phyloP scores from a whole-genome alignment of 2,329 filamentous ascomycete genomes.

The Proliferodiscus dingleyae region DNA sequence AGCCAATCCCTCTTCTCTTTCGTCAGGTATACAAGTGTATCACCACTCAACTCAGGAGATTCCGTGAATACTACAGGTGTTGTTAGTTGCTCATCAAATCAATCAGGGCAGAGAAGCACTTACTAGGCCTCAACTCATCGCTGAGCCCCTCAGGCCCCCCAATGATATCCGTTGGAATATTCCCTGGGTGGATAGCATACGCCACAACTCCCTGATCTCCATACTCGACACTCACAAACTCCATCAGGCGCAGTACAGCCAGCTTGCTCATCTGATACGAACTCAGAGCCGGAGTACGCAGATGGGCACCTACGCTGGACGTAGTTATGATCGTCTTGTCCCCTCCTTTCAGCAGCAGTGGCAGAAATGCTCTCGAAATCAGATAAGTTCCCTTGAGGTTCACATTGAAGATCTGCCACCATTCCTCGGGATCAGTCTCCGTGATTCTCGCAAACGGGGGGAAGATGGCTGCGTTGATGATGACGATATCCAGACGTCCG shows the following conservation, averaged over 20 bases:
- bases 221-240: constrained; percentile 44
- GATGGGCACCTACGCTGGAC: constrained; percentile 39
- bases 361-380: constrained; percentile 40
- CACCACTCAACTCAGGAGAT: constrained; percentile 34
- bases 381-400: constrained; percentile 46
- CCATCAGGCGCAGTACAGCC: constrained; percentile 43
- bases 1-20: constrained; percentile 41
- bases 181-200: constrained; percentile 37
- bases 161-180: constrained; percentile 20
- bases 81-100: constrained; percentile 17
- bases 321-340: constrained; percentile 44
- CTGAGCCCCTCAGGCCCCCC: constrained; percentile 10
- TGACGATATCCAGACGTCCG: constrained; percentile 37
- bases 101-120: background rate
- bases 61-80: constrained; percentile 34
- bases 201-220: constrained; percentile 36
- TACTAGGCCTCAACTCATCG: constrained; percentile 11
- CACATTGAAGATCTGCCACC: constrained; percentile 40
- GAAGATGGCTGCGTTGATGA: constrained; percentile 42
- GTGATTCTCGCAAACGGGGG: constrained; percentile 3
- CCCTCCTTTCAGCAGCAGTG: constrained; percentile 22
- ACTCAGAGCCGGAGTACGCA: constrained; percentile 33
- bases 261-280: constrained; percentile 46
- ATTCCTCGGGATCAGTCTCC: constrained; percentile 30
- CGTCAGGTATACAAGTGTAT: constrained; percentile 41